Conservation (phyloP, 1,284 basidiomycete genomes). For the Amylostereum areolatum region DNA sequence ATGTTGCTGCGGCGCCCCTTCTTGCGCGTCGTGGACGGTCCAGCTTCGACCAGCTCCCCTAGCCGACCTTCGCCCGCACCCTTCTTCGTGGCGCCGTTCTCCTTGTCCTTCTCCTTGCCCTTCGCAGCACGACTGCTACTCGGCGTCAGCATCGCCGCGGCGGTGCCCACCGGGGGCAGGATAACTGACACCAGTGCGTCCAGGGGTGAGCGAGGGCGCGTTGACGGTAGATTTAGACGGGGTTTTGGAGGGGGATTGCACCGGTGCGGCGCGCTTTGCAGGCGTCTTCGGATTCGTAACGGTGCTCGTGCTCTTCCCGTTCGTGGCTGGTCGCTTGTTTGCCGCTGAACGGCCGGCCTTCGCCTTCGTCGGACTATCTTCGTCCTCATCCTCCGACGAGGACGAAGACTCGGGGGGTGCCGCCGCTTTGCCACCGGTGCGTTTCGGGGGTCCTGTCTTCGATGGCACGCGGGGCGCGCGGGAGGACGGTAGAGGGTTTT, state of each 20-base stretch:
- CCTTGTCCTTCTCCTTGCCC: neutral
- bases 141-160: neutral
- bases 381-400: slow-evolving; percentile 6
- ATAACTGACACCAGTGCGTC: slow-evolving; percentile 16
- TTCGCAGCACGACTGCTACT: slow-evolving; percentile 3
- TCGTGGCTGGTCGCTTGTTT: neutral
- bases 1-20: no score
- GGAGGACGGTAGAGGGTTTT: no score
- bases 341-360: neutral
- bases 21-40: no score
- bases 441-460: no score
- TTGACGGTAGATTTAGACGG: slow-evolving; percentile 9
- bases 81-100: no score
- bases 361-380: neutral
- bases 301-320: neutral
- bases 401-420: neutral
- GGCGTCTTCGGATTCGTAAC: neutral
- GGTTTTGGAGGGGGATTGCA: slow-evolving; percentile 1
- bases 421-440: no score
- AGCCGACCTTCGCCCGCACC: no score
- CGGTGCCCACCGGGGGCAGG: slow-evolving; percentile 17
- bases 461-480: no score
- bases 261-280: neutral
- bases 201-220: slow-evolving; percentile 2
- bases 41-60: no score